Conservation (phyloP, 164 flowering plant species). For the Cinnamomum chago region DNA sequence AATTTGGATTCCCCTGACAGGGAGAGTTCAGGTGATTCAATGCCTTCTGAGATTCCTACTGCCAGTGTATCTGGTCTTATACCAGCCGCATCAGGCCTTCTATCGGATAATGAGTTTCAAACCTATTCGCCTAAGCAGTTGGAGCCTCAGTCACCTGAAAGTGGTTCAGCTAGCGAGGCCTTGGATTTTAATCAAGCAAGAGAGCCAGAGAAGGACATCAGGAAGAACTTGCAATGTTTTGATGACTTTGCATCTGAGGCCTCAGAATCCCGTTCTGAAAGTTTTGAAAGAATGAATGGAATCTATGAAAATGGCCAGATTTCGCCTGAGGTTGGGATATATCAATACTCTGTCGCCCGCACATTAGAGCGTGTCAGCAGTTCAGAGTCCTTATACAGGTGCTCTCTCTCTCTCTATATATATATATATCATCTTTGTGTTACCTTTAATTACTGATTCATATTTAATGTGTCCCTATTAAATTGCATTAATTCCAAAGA, state of each 20-base stretch:
- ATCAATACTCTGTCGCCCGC: conserved; percentile 20
- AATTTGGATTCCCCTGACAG: conserved; percentile 27
- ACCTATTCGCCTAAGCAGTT: conserved; percentile 32
- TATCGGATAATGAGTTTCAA: conserved; percentile 52
- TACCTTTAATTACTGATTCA: not conserved
- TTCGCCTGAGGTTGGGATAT: conserved; percentile 45
- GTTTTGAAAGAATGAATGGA: conserved; percentile 38
- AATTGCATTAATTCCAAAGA: not conserved
- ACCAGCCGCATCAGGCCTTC: conserved; percentile 75
- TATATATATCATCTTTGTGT: not conserved
- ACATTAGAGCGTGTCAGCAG: conserved; percentile 49
- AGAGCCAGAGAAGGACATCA: conserved; percentile 31
- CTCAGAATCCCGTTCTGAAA: conserved; percentile 38
- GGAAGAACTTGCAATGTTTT: conserved; percentile 21
- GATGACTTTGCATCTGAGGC: conserved; percentile 49
- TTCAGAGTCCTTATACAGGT: conserved; percentile 79
- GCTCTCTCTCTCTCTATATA: not conserved
- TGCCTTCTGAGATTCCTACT: conserved; percentile 73
- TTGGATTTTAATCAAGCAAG: conserved; percentile 26
- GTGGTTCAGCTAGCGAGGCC: conserved; percentile 12
- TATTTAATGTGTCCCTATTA: not conserved
- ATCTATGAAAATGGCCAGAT: conserved; percentile 38
- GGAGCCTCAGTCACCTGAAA: conserved; percentile 62
- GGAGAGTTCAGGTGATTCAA: conserved; percentile 48
- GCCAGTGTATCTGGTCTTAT: conserved; percentile 58